Conservation (phyloP, 805 yeast species). For the Candida sphagnicola region DNA sequence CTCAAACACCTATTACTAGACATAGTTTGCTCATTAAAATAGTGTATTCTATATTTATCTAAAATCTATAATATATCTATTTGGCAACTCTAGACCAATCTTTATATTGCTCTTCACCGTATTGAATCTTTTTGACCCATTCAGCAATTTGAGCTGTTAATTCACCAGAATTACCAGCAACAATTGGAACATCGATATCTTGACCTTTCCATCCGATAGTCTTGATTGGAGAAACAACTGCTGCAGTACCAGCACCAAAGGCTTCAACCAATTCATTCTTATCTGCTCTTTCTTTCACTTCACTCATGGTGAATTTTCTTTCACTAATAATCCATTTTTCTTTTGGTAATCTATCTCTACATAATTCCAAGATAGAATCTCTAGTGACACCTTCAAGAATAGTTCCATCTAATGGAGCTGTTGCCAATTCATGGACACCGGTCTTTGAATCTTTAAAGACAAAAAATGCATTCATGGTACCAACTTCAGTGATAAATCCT, state of each 20-base stretch:
- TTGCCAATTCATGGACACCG: constrained; percentile 86
- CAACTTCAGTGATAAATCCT: constrained; percentile 85
- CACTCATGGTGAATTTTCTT: constrained; percentile 77
- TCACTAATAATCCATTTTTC: constrained; percentile 81
- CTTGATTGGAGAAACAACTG: constrained; percentile 91
- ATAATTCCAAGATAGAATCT: constrained; percentile 76
- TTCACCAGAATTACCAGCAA: constrained; percentile 77
- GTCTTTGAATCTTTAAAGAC: constrained; percentile 65
- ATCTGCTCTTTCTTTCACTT: constrained; percentile 70
- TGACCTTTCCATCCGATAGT: constrained; percentile 77
- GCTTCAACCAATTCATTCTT: constrained; percentile 89
- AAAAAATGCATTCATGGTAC: constrained; percentile 94
- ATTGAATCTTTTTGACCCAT: constrained; percentile 90
- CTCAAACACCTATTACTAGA: too few species aligned
- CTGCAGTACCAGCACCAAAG: constrained; percentile 98
- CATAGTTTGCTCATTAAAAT: too few species aligned
- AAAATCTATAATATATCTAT: constrained; percentile 7
- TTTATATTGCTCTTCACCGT: constrained; percentile 73
- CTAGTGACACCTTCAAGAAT: constrained; percentile 96
- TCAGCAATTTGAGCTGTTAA: constrained; percentile 73
- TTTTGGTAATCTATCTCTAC: constrained; percentile 70
- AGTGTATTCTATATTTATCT: not conserved
- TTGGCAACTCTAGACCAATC: constrained; percentile 44
- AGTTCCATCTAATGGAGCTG: constrained; percentile 97
- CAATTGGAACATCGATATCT: constrained; percentile 72